phyloP scores from a whole-genome alignment of 768 basidiomycete species.

The Clitopilus hobsonii region DNA sequence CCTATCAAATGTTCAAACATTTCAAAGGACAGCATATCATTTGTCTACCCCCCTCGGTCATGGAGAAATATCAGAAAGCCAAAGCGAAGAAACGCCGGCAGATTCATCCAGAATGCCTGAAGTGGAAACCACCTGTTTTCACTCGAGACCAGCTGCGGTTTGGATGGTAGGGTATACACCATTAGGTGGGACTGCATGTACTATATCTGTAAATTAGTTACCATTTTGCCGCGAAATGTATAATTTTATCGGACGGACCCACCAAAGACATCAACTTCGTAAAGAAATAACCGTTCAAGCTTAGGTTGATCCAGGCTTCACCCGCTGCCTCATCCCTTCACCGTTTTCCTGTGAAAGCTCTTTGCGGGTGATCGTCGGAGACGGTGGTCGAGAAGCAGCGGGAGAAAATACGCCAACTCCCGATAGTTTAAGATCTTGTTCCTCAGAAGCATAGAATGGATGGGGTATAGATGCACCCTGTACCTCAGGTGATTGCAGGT shows the following conservation, averaged over 20 bases:
- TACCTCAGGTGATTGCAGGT: background rate
- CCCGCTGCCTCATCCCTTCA: constrained; percentile 14
- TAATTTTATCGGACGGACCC: constrained; percentile 5
- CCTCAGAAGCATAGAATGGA: constrained; percentile 50
- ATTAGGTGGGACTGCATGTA: constrained; percentile 8
- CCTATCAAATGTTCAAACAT: constrained; percentile 91
- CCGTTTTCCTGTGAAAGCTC: constrained; percentile 17
- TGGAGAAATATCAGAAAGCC: constrained; percentile 87
- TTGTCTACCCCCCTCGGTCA: constrained; percentile 82
- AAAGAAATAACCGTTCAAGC: background rate
- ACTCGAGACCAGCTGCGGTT: constrained; percentile 87
- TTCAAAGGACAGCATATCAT: constrained; percentile 95
- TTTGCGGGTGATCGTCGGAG: constrained; percentile 50
- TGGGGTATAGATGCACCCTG: constrained; percentile 27
- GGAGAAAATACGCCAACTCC: constrained; percentile 76
- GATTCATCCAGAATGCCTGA: constrained; percentile 75
- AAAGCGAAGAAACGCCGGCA: constrained; percentile 72
- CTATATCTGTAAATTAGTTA: constrained; percentile 7
- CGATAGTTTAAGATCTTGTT: constrained; percentile 48
- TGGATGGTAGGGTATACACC: constrained; percentile 37
- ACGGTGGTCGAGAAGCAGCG: constrained; percentile 59
- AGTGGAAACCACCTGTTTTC: constrained; percentile 96
- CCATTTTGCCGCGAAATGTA: background rate
- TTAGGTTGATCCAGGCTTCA: constrained; percentile 1
- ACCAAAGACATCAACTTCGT: background rate